A percentile compares a stretch with the other conserved stretches of the same genome.
Conservation (phyloP, 495 filamentous ascomycete genomes). For the Penicillium nucicola region DNA sequence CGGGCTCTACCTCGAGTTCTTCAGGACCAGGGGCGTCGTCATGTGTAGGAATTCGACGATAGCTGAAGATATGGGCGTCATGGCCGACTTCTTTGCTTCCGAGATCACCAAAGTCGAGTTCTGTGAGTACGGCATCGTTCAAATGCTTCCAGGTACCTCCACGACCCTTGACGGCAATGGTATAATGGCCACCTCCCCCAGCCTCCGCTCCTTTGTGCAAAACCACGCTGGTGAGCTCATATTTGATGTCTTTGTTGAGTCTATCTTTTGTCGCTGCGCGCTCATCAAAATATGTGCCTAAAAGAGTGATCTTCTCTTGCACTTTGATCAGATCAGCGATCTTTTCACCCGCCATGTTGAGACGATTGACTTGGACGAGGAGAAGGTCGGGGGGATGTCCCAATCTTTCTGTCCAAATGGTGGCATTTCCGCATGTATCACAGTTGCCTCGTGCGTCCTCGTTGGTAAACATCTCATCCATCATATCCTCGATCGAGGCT, state of each 20-base stretch:
- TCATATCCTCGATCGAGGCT: background rate
- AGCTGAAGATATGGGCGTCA: constrained; percentile 20
- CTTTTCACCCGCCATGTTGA: background rate
- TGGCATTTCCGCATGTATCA: background rate
- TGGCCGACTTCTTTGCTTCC: background rate
- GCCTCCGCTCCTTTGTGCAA: constrained; percentile 18
- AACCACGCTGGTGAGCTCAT: constrained; percentile 28
- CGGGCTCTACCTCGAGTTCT: constrained; percentile 2
- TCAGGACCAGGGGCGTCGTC: background rate
- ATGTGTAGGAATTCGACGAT: constrained; percentile 15
- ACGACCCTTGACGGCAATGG: constrained; percentile 18
- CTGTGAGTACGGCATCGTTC: constrained; percentile 15
- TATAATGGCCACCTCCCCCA: constrained; percentile 28
- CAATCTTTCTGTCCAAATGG: background rate
- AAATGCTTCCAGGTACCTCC: constrained; percentile 21
- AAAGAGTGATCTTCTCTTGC: background rate
- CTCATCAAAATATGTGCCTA: constrained; percentile 1
- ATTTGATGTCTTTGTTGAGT: constrained; percentile 6
- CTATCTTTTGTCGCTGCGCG: background rate
- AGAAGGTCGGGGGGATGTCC: constrained; percentile 6
- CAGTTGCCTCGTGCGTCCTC: background rate
- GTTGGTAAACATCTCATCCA: background rate
- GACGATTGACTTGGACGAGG: constrained; percentile 13
- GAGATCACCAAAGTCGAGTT: background rate
- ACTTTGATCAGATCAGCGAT: background rate